phyloP scores from a whole-genome alignment of 805 yeast species.

The Huiozyma naganishii region DNA sequence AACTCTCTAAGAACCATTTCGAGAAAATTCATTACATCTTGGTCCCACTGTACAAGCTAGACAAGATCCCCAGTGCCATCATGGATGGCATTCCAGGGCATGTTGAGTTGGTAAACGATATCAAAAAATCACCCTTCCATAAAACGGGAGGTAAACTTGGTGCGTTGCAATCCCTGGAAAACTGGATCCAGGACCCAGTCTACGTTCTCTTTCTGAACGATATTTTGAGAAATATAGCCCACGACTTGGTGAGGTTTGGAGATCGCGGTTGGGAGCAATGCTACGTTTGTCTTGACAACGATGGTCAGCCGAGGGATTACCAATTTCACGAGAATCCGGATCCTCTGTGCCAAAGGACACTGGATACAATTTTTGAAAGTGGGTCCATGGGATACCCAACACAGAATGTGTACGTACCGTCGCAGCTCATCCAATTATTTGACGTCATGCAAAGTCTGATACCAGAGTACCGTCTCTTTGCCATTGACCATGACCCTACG shows the following conservation, averaged over 20 bases:
- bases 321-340: slow-evolving; percentile 13
- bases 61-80: slow-evolving; percentile 1
- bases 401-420: slow-evolving; percentile 12
- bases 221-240: slow-evolving; percentile 16
- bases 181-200: slow-evolving; percentile 21
- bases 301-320: slow-evolving; percentile 2
- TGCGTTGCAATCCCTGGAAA: slow-evolving; percentile 1
- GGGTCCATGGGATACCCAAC: background rate
- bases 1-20: slow-evolving; percentile 13
- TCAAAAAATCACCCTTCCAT: slow-evolving; percentile 9
- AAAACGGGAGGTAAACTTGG: background rate
- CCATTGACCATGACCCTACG: slow-evolving; percentile 11
- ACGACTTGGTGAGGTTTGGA: slow-evolving; percentile 17
- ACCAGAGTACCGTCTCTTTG: slow-evolving; percentile 20
- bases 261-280: slow-evolving; percentile 19
- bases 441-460: slow-evolving; percentile 12
- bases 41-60: slow-evolving; percentile 21
- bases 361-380: slow-evolving; percentile 4
- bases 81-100: slow-evolving; percentile 13
- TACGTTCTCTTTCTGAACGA: slow-evolving; percentile 23
- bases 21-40: slow-evolving; percentile 17
- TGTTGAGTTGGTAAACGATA: slow-evolving; percentile 10
- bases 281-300: slow-evolving; percentile 8
- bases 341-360: slow-evolving; percentile 17
- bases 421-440: slow-evolving; percentile 20